Evolutionary conservation across 2,329 filamentous ascomycete species (phyloP), one percentile per base, ranked within the genome.

Genomic region (Fusarium lyarnte): DNA sequence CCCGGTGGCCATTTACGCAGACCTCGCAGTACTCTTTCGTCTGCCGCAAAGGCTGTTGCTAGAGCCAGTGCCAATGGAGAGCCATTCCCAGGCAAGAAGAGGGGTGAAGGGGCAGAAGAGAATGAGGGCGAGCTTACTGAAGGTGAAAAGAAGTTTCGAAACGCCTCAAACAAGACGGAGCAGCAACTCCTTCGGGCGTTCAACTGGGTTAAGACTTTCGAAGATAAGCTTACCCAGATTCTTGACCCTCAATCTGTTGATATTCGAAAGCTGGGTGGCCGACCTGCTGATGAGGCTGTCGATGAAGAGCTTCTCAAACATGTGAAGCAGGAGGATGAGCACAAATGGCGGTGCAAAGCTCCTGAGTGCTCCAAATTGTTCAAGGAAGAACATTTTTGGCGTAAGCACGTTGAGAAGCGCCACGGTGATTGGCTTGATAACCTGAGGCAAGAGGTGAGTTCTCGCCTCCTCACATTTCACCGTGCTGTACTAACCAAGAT

Each of bases 131-230:
- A 84, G 49, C 66, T 69, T 36, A 61, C 66, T 3, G 82, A 83
- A 13, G 88, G 88, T 10, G 93, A 96, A 68, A 93, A 93, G 78
- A 94, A 94, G 77, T 91, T 92, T 70, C 88, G 90, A 62, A 91
- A 89, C 66, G 87, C 90, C 21, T 88, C 87, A 29, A 90, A 87
- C 55, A 97, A 97, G 84, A 90, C 91, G 8, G 94, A 97, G 77
- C 94, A 97, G 80, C 96, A 98, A 80, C 89, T 98, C 19, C 93
- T 97, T 78, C 92, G 95, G 63, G 96, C 96, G 0, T 98, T 94
- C 84, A 99, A 98, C 79, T 99, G 97, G 96, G 97, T 99, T 67
- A 97, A 93, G 85, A 98, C 96, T 0, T 99, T 97, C 78, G 96
- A 99, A 80, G 96, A 99, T 79, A 99, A 99, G 84, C 88, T 99